A percentile compares a stretch with the other conserved stretches of the same genome.
Conservation (phyloP, 352 stramenopile genomes). For the Pythium aristosporum region DNA sequence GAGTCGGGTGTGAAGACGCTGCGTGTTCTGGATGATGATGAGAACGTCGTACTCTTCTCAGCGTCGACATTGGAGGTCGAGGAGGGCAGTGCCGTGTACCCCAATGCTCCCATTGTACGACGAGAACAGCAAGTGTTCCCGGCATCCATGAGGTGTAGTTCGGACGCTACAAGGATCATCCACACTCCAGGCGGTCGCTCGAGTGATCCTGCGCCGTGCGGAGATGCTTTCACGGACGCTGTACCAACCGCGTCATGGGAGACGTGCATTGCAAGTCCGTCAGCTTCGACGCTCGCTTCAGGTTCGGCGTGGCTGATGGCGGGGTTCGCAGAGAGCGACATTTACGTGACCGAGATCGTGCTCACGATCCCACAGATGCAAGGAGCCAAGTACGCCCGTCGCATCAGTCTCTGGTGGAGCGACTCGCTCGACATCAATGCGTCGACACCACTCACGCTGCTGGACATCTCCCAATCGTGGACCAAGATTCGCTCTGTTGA, state of each 20-base stretch:
- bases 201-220: slow-evolving; percentile 1
- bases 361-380: slow-evolving; percentile 44
- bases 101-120: slow-evolving; percentile 35
- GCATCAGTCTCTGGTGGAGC: slow-evolving; percentile 52
- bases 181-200: not conserved
- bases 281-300: slow-evolving; percentile 27
- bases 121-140: slow-evolving; percentile 28
- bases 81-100: slow-evolving; percentile 56
- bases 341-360: slow-evolving; percentile 41
- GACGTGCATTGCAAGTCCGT: slow-evolving; percentile 41
- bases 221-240: slow-evolving; percentile 8
- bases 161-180: slow-evolving; percentile 22
- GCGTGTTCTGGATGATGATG: slow-evolving; percentile 57
- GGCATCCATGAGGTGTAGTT: slow-evolving; percentile 38
- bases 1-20: slow-evolving; percentile 51
- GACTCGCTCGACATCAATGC: slow-evolving; percentile 21
- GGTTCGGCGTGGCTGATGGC: slow-evolving; percentile 61
- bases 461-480: slow-evolving; percentile 43
- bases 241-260: slow-evolving; percentile 27
- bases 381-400: slow-evolving; percentile 43
- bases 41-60: slow-evolving; percentile 59
- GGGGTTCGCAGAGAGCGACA: slow-evolving; percentile 31
- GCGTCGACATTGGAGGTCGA: slow-evolving; percentile 36
- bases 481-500: slow-evolving; percentile 32
- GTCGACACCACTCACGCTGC: slow-evolving; percentile 10